Evolutionary conservation across 192 early-diverging fungal species (phyloP).

Genomic region (Linnemannia exigua): DNA sequence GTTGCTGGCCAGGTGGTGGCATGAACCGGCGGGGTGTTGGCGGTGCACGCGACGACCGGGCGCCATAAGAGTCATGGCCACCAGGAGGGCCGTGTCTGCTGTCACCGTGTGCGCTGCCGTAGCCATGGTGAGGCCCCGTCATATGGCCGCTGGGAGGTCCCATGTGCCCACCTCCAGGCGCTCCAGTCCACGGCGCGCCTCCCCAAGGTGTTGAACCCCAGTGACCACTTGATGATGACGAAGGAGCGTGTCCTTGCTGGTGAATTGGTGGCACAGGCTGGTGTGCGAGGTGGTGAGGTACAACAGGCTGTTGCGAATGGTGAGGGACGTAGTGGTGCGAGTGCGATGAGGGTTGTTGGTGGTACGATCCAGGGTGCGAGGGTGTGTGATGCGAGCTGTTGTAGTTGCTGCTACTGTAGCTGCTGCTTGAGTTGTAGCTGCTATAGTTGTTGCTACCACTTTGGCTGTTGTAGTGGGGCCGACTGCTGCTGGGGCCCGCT

Average conservation of each 20-base stretch:
- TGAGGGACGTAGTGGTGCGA: conserved; percentile 52
- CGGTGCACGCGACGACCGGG: conserved; percentile 48
- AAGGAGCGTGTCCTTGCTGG: conserved; percentile 25
- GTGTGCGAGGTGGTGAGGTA: conserved; percentile 20
- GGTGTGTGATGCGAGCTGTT: conserved; percentile 14
- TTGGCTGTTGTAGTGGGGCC: conserved; percentile 44
- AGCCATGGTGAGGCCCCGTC: conserved; percentile 46
- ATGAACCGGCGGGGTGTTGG: conserved; percentile 51
- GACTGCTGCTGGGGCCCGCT: conserved; percentile 20
- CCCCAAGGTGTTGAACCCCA: conserved; percentile 53
- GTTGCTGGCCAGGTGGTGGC: conserved; percentile 53
- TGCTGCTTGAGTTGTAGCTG: conserved; percentile 30
- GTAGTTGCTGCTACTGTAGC: conserved; percentile 30
- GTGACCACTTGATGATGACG: conserved; percentile 28
- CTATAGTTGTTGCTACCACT: conserved; percentile 26
- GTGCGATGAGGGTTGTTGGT: conserved; percentile 13
- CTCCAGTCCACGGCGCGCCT: conserved; percentile 50
- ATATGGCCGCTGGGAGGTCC: conserved; percentile 46
- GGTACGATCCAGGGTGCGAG: conserved; percentile 30
- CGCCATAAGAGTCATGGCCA: conserved; percentile 38
- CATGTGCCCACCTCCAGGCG: conserved; percentile 43
- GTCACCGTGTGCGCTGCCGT: conserved; percentile 29
- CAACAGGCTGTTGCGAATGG: conserved; percentile 28
- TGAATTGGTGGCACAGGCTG: conserved; percentile 43
- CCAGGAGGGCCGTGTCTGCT: conserved; percentile 33